Evolutionary conservation across 2,329 filamentous ascomycete genomes (phyloP).

Genomic region (Pseudogymnoascus sp.): DNA sequence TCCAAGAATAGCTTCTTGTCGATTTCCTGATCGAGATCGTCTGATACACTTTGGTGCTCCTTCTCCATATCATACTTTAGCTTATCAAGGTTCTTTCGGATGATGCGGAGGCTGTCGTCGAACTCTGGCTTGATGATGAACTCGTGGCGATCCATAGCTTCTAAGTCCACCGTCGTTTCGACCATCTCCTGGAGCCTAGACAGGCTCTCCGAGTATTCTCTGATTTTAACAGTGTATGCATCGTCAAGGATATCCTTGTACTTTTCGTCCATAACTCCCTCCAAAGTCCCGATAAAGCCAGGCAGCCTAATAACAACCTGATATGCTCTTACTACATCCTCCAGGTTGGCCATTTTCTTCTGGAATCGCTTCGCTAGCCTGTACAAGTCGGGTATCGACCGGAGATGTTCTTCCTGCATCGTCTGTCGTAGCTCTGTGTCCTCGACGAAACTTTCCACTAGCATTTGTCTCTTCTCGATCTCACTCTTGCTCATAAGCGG

Average conservation of each 20-base stretch:
- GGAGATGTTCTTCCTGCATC: slow-evolving; percentile 92
- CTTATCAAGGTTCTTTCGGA: slow-evolving; percentile 83
- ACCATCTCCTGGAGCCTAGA: slow-evolving; percentile 94
- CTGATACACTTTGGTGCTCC: slow-evolving; percentile 68
- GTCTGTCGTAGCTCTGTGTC: slow-evolving; percentile 91
- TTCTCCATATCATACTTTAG: slow-evolving; percentile 72
- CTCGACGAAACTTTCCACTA: slow-evolving; percentile 89
- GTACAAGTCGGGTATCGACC: slow-evolving; percentile 89
- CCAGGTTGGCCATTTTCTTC: slow-evolving; percentile 78
- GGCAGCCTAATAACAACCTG: slow-evolving; percentile 90
- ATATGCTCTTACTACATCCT: slow-evolving; percentile 92
- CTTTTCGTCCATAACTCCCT: slow-evolving; percentile 89
- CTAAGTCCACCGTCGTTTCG: slow-evolving; percentile 92
- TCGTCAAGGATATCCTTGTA: slow-evolving; percentile 82
- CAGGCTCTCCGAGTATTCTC: slow-evolving; percentile 67
- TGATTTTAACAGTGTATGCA: slow-evolving; percentile 79
- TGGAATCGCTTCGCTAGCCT: slow-evolving; percentile 92
- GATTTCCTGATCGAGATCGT: slow-evolving; percentile 81
- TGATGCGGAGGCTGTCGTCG: slow-evolving; percentile 78
- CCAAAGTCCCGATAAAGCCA: slow-evolving; percentile 79
- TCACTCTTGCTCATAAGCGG: slow-evolving; percentile 85
- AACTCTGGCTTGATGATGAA: slow-evolving; percentile 99
- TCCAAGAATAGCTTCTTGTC: slow-evolving; percentile 98
- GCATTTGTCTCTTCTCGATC: slow-evolving; percentile 83
- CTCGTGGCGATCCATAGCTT: slow-evolving; percentile 92